These are phyloP conservation scores for Stachybotrys chartarum DNA, from an alignment of 2,329 filamentous ascomycete species.

Conservation along the genomic window DNA sequence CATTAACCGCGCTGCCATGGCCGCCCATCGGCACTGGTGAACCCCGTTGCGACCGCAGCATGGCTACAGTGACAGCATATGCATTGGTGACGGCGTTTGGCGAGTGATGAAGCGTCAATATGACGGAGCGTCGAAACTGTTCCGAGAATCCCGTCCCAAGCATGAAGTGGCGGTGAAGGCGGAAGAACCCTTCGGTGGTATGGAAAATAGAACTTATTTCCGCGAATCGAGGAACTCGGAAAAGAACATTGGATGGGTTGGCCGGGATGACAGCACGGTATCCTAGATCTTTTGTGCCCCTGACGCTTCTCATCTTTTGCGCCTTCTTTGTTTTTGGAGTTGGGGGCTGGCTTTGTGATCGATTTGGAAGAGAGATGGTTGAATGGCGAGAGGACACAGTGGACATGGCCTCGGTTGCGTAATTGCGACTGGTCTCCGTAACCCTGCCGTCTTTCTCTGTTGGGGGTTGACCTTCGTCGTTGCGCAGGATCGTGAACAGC, in stretches of 20 bases:
- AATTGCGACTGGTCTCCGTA: too few species aligned
- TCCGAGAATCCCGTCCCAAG: conserved; percentile 1
- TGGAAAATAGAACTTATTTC: background rate
- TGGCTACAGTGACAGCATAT: conserved; percentile 3
- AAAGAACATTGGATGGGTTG: background rate
- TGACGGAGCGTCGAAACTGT: conserved; percentile 1
- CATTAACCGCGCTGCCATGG: background rate
- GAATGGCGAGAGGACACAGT: too few species aligned
- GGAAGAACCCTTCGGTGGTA: conserved; percentile 2
- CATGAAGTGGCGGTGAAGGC: conserved; percentile 5
- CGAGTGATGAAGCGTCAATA: background rate
- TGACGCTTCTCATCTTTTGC: too few species aligned
- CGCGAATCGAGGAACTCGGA: background rate
- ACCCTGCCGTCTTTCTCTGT: too few species aligned
- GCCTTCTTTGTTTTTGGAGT: too few species aligned
- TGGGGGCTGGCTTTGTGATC: too few species aligned
- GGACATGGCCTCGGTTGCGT: too few species aligned
- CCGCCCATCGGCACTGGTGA: background rate
- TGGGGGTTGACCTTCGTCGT: background rate
- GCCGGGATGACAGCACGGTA: background rate
- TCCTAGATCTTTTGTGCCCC: too few species aligned
- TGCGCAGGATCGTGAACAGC: background rate
- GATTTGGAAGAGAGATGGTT: too few species aligned
- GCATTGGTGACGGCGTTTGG: conserved; percentile 2
- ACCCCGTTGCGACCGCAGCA: conserved; percentile 1